Conservation (phyloP, 148 eudicot genomes). For the Fallopia convolvulus region DNA sequence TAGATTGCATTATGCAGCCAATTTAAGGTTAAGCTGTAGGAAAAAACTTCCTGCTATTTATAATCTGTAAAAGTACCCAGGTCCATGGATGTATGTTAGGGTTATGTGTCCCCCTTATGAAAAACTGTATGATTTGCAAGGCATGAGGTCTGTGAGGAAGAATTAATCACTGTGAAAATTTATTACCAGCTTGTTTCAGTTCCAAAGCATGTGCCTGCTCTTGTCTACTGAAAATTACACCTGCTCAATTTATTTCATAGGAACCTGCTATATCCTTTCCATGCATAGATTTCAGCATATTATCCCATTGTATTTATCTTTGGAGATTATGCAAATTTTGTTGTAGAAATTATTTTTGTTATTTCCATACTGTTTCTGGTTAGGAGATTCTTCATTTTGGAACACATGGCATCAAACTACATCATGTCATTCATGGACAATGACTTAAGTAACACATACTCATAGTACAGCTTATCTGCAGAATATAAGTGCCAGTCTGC, state of each 20-base stretch:
- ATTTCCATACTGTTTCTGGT: neutral
- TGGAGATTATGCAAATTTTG: neutral
- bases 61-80: neutral
- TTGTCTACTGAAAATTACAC: neutral
- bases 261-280: neutral
- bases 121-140: neutral
- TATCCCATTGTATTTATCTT: neutral
- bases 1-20: neutral
- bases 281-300: neutral
- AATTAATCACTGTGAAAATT: neutral
- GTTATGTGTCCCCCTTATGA: neutral
- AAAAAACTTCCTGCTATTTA: neutral
- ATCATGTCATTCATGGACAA: neutral
- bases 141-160: neutral
- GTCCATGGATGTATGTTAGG: constrained; percentile 1
- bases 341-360: neutral
- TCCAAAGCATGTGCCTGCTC: neutral
- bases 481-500: neutral
- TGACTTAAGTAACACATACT: neutral
- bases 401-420: neutral
- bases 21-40: neutral
- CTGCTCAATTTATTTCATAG: neutral
- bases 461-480: neutral
- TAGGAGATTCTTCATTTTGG: neutral
- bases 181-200: neutral